Base-by-base conservation (phyloP, 164 flowering plant genomes). In the Litsea cubeba region DNA sequence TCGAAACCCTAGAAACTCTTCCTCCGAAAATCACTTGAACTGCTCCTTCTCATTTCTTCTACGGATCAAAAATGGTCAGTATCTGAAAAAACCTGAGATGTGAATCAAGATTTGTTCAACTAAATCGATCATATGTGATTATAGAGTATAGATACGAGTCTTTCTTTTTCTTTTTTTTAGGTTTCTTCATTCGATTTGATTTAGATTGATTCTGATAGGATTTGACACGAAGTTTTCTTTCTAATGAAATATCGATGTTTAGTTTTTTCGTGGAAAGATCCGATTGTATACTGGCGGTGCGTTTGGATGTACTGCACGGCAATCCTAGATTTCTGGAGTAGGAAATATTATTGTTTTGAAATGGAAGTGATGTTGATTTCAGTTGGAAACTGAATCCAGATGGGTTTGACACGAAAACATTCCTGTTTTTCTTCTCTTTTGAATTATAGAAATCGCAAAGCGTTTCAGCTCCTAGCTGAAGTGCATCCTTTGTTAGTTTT, bases 1-100 rank as follows among this genome's bases (percentile, higher is more conserved):
- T 76, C 66, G 26, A 66, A 76, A 65, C 64, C 74, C 78, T 66
- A n/a, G 40, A 22, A 26, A 57, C 30, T 76, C 75, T 66, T 65
- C 57, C 68, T 66, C 67, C 50, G 1, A 26, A 26, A 57, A 57
- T 67, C 75, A 23, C 71, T 17, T 25, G 32, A 28, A 24, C 20
- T 57, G 2, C 58, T 6, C 17, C 17, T 15, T 65, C 15, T 64
- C 51, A 51, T 18, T 66, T 32, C 70, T 40, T 71, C 64, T 11
- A 28, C 28, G 46, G 66, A 65, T 49, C 58, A 75, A 71, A 76
- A 57, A 76, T 76, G 78, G 78, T 76, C 25, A 66, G 78, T 76
- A 40, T 65, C 67, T 54, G 40, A 7, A 20, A 3, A 2, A 46
- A 26, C 4, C 22, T 49, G 70, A 14, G 24, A 58, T 63, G 4